Evolutionary conservation across 352 stramenopile species (phyloP).

Genomic region (Globisporangium megalacanthum): DNA sequence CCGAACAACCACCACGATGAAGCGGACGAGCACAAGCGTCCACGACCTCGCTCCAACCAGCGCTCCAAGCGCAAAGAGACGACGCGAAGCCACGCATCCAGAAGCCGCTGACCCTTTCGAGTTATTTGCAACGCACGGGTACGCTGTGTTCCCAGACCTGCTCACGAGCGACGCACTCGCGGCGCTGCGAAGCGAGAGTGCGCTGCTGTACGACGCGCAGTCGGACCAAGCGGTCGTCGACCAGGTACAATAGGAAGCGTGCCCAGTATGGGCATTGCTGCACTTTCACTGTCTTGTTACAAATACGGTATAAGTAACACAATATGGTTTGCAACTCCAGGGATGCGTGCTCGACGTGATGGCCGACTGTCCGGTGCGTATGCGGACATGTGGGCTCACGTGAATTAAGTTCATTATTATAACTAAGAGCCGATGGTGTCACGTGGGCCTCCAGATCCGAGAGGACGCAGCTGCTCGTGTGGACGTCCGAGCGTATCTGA

Average conservation of each 20-base stretch:
- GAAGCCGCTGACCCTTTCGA: neutral
- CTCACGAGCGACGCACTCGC: constrained; percentile 32
- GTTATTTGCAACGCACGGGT: constrained; percentile 16
- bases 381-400: neutral
- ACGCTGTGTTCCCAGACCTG: constrained; percentile 23
- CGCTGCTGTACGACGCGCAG: constrained; percentile 17
- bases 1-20: too few relatives aligned
- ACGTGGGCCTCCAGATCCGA: constrained; percentile 22
- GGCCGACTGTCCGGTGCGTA: constrained; percentile 39
- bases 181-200: constrained; percentile 33
- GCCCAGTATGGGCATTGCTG: too few relatives aligned
- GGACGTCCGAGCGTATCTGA: constrained; percentile 22
- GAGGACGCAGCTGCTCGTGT: constrained; percentile 26
- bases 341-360: constrained; percentile 62
- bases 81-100: too few relatives aligned
- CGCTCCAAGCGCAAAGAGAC: too few relatives aligned
- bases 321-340: constrained; percentile 1
- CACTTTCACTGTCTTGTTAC: too few relatives aligned
- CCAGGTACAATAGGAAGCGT: constrained; percentile 9
- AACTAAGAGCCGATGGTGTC: neutral
- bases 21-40: too few relatives aligned
- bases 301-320: too few relatives aligned
- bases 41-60: neutral
- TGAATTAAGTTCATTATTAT: neutral
- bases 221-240: constrained; percentile 16